A percentile compares a stretch with the other conserved stretches of the same genome.
Conservation (phyloP, 2,329 filamentous ascomycete genomes). For the Knoxdaviesia proteae region DNA sequence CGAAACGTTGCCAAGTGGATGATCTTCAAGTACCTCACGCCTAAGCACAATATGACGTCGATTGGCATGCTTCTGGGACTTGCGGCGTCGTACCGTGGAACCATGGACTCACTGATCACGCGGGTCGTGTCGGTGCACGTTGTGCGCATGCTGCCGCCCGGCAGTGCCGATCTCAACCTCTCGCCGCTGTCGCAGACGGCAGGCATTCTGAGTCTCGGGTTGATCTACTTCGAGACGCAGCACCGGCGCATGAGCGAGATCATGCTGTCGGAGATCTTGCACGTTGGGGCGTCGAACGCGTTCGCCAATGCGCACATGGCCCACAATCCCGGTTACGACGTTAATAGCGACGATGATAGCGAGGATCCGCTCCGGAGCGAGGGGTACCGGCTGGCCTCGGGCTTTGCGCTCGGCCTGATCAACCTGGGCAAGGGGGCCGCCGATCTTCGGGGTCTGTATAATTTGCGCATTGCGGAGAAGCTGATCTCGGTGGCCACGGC, state of each 20-base stretch:
- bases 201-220: slow-evolving; percentile 87
- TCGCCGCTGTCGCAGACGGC: slow-evolving; percentile 88
- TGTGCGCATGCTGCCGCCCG: slow-evolving; percentile 77
- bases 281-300: slow-evolving; percentile 20
- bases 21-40: slow-evolving; percentile 96
- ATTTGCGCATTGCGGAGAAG: slow-evolving; percentile 83
- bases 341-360: slow-evolving; percentile 48
- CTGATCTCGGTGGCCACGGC: slow-evolving; percentile 69
- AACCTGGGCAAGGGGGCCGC: slow-evolving; percentile 71
- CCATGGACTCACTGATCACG: slow-evolving; percentile 92
- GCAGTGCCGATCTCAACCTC: slow-evolving; percentile 82
- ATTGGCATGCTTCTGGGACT: slow-evolving; percentile 84
- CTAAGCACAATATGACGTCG: slow-evolving; percentile 98
- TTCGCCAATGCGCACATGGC: not conserved
- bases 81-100: slow-evolving; percentile 83
- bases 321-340: too few relatives aligned
- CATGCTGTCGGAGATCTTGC: slow-evolving; percentile 93
- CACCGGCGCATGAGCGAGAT: slow-evolving; percentile 98
- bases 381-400: slow-evolving; percentile 86
- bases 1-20: slow-evolving; percentile 92
- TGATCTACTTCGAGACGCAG: slow-evolving; percentile 86
- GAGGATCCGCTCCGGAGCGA: slow-evolving; percentile 76
- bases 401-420: slow-evolving; percentile 82
- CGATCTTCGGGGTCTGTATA: slow-evolving; percentile 71
- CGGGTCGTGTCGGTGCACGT: slow-evolving; percentile 88